Evolutionary conservation across 176 grass and related monocot genomes (phyloP), one percentile per base, ranked within the genome.

Genomic region (Dendrocalamus sinicus): DNA sequence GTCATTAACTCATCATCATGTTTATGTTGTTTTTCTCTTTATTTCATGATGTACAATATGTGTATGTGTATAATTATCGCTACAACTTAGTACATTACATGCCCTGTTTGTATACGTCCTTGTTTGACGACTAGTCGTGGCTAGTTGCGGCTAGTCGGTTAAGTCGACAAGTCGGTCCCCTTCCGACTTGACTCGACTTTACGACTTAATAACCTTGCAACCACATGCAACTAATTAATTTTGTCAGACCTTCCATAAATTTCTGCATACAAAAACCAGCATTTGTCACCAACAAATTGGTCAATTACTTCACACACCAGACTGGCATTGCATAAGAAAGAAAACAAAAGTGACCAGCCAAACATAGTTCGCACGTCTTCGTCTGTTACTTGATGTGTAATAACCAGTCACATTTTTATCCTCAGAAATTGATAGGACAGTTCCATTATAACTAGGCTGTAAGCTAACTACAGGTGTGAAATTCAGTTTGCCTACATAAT

Each of bases 271-370:
- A 15, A 68, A 16, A 81, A 57, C 67, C 30, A 41, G 9, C 10
- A 88, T 43, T 52, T 70, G 26, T 24, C 41, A 63, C 47, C 53
- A 63, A 78, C 28, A 83, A 63, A 72, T 65, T 28, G 1, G 57
- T 57, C 57, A 43, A 30, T 12, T 78, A 88, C 39, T 78, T 89
- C 74, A 35, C n/a, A 81, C 54, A 54, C n/a, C 46, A 82, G 63
- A 32, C 12, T 70, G 40, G 58, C 70, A 74, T 47, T 47, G 16
- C 48, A 84, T 66, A 64, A 84, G 46, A 79, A 46, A 73, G 26
- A 47, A 46, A 79, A 73, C 16, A 45, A 51, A 88, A n/a, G 43
- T 65, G 57, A 72, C 20, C 32, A 77, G 7, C 0, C 55, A 41
- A 61, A 0, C 59, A 82, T 67, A 78, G 65, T 63, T 77, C 44